Base-by-base conservation (phyloP, 2,329 filamentous ascomycete species). In the Coniella lustricola region DNA sequence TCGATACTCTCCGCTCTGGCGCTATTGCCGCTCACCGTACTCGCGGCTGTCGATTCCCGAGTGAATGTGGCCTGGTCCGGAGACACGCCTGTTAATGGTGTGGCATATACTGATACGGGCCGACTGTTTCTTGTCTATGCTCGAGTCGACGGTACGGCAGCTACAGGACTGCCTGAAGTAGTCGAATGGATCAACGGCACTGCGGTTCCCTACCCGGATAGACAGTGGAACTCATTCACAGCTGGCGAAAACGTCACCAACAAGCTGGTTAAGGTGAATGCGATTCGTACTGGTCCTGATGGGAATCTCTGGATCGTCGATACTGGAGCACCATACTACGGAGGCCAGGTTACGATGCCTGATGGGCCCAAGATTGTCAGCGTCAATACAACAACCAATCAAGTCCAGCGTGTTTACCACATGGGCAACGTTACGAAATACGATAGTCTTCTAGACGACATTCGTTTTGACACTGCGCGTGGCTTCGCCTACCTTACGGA, bases 101-200 rank as follows among this genome's bases (percentile, higher is more conserved):
- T 52, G 32, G 41, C 46, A 18, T 46, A 37, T 4, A 52, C 50
- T 12, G 18, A 38, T 3, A 37, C 44, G 20, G 50, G 50, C 29
- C 50, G 50, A 7, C 46, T 52, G 5, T 52, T 52, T 5, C 37
- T 52, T 2, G 42, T 52, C 42, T 52, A 52, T 38, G 50, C 50
- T 32, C 50, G 50, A 9, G 46, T 52, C 13, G 50, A 52, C 46
- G 46, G 50, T 21, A 52, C 50, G 2, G 46, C 49, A 34, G 50
- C 50, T 1, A 37, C 46, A 16, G 50, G 50, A 5, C 42, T 46
- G 1, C 50, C 50, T 3, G 50, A 52, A 21, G 42, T 52, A 17
- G 50, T 52, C 5, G 50, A 52, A 21, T 52, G 50, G 50, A 31
- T 46, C 50, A 52, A 52, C 33, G 38, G 34, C 29, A 52, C 50